Base-by-base conservation (phyloP, 148 eudicot genomes). In the Camellia japonica region DNA sequence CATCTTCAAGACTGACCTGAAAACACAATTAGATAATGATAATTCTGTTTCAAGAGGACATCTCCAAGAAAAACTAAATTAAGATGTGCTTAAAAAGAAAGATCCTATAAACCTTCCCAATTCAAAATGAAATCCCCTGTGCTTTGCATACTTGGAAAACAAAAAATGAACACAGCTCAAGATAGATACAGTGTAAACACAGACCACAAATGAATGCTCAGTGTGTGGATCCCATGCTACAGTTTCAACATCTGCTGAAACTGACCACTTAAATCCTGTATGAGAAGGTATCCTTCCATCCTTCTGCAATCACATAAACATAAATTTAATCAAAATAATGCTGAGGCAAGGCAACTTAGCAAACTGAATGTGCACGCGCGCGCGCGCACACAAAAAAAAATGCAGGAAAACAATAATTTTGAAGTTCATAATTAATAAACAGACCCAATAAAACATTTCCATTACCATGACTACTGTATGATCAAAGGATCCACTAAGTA, bases 401-500 rank as follows among this genome's bases (percentile, higher is more conserved):
- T 64, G 4, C 43, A 5, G 59, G 15, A 69, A 23, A 46, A 20
- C 12, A 79, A 59, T 60, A 46, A 19, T 8, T 64, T 61, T 19
- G 63, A 59, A 65, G 38, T 60, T 62, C 4, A 76, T 15, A 44
- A 30, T 55, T 20, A 10, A 7, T 30, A 71, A 55, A 10, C 38
- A 75, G n/a, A 44, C 42, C 10, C 7, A 79, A 4, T n/a, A 58
- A 42, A 16, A 44, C 30, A 20, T 56, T 19, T 58, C 9, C n/a
- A 79, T 86, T 90, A 96, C 99, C 99, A 96, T 83, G 82, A 91
- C 92, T 7, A 96, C 85, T n/a, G 99, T 79, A 85, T 90, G 97
- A 93, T 96, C 99, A 49, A 96, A 96, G 70, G 99, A 96, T 77
- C 99, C 99, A 82, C 95, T 96, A 19, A 96, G 90, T 82, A 96